A percentile compares a stretch with the other conserved stretches of the same genome.
Conservation (phyloP, 352 stramenopile genomes). For the Globisporangium alternatum region DNA sequence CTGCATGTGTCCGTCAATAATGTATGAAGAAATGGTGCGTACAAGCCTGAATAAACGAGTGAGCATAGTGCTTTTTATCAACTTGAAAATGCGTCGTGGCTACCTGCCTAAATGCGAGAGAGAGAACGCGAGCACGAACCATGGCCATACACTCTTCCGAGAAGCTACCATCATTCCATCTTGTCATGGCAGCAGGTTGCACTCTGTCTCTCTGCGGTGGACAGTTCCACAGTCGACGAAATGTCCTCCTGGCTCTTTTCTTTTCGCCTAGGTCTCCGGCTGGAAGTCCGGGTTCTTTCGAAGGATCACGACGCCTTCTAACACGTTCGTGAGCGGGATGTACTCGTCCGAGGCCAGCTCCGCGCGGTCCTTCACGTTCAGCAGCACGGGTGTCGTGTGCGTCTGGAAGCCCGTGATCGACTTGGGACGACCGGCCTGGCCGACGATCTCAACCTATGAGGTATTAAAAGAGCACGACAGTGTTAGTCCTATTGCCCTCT, state of each 20-base stretch:
- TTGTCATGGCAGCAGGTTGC: background rate
- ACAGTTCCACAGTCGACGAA: background rate
- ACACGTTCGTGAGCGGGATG: slow-evolving; percentile 92
- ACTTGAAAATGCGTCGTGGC: slow-evolving; percentile 2
- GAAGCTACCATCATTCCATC: background rate
- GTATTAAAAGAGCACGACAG: slow-evolving; percentile 1
- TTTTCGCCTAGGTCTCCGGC: slow-evolving; percentile 61
- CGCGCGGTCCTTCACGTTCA: slow-evolving; percentile 97
- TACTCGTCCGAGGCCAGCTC: slow-evolving; percentile 99
- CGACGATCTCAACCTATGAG: slow-evolving; percentile 95
- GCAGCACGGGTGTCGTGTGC: slow-evolving; percentile 98
- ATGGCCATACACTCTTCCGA: background rate
- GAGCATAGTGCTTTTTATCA: background rate
- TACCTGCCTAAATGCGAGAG: background rate
- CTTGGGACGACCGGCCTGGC: slow-evolving; percentile 98
- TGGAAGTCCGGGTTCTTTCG: slow-evolving; percentile 96
- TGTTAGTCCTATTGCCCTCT: background rate
- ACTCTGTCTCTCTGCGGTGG: background rate
- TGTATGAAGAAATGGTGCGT: no score
- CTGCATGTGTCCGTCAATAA: no score
- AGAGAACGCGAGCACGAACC: background rate
- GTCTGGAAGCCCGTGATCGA: slow-evolving; percentile 99
- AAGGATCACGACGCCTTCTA: slow-evolving; percentile 99
- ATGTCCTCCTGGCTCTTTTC: slow-evolving; percentile 1
- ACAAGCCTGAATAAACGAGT: no score